phyloP scores from a whole-genome alignment of 331 rosid species.

The Cydonia oblonga region DNA sequence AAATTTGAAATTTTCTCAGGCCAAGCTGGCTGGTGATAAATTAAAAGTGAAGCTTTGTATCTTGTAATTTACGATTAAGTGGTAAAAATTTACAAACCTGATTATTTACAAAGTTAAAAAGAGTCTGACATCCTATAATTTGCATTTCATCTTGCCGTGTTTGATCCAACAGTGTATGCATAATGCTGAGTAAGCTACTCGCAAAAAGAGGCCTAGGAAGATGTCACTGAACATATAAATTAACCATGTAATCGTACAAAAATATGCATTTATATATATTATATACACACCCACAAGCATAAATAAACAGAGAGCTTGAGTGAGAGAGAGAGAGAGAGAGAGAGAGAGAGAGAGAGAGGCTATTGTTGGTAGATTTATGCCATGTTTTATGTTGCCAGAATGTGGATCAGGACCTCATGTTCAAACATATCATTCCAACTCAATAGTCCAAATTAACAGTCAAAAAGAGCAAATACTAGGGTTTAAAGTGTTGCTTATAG shows the following conservation, averaged over 20 bases:
- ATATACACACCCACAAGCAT: background rate
- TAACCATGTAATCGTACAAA: background rate
- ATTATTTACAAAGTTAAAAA: slow-evolving; percentile 78
- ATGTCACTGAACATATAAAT: background rate
- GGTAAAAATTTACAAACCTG: slow-evolving; percentile 51
- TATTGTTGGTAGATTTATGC: background rate
- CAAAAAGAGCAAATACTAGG: background rate
- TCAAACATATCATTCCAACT: background rate
- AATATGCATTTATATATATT: background rate
- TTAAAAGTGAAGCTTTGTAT: background rate
- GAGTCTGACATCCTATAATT: slow-evolving; percentile 72
- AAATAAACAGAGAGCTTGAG: background rate
- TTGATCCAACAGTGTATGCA: slow-evolving; percentile 86
- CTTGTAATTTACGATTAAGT: background rate
- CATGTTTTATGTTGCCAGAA: background rate
- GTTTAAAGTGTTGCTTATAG: background rate
- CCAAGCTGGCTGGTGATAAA: slow-evolving; percentile 3
- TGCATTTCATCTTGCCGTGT: slow-evolving; percentile 76
- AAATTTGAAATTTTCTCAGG: background rate
- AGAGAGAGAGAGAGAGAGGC: background rate
- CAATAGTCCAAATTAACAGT: background rate
- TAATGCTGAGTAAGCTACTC: slow-evolving; percentile 69
- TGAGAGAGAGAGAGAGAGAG: background rate
- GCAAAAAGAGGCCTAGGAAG: slow-evolving; percentile 78
- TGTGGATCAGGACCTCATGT: background rate